Evolutionary conservation across 2,329 filamentous ascomycete species (phyloP).

Genomic region (Ceratocystis variospora): DNA sequence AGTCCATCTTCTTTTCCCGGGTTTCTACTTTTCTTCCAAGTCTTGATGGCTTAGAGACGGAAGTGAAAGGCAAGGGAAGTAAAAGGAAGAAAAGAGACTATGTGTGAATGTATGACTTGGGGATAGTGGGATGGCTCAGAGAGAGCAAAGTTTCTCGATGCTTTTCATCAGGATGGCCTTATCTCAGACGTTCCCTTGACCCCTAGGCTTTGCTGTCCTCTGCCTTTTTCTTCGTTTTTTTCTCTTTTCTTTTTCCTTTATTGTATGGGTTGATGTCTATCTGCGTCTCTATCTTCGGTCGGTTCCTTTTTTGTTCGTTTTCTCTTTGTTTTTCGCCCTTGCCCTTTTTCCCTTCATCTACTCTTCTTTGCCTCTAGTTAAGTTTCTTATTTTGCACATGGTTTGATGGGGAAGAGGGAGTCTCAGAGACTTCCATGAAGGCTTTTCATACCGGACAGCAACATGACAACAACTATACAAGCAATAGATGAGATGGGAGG

Average conservation of each 20-base stretch:
- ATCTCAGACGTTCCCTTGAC: not conserved
- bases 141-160: not conserved
- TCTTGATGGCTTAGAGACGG: not conserved
- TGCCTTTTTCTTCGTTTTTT: not conserved
- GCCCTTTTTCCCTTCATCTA: not conserved
- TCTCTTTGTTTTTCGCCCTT: conserved; percentile 3
- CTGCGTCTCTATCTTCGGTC: not conserved
- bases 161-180: not conserved
- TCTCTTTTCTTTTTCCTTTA: conserved; percentile 3
- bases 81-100: not conserved
- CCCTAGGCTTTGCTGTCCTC: not conserved
- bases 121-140: not conserved
- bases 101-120: not conserved
- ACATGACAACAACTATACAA: not conserved
- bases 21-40: not conserved
- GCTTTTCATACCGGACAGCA: not conserved
- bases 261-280: not conserved
- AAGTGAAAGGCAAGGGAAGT: not conserved
- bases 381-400: not conserved
- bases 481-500: not conserved
- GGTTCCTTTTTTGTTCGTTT: conserved; percentile 1
- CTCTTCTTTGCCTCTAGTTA: not conserved
- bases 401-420: not conserved
- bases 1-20: not conserved
- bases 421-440: not conserved